Percentiles rank a stretch among this genome's conserved stretches.
These are phyloP conservation scores for Paraglomus occultum DNA, from an alignment of 192 early-diverging fungal genomes.

Conservation along the genomic window DNA sequence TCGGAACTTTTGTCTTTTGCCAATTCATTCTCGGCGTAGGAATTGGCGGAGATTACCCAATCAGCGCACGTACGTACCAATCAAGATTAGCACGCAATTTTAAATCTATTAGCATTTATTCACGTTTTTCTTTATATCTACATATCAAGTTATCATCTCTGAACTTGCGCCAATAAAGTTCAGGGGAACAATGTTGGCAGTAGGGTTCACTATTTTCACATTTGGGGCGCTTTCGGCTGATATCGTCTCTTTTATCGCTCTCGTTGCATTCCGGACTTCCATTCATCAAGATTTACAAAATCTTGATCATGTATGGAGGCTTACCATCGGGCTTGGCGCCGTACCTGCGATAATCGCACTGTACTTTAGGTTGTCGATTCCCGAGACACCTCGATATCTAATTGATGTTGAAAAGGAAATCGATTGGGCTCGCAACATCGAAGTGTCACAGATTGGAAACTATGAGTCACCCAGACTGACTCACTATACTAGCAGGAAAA, in stretches of 20 bases:
- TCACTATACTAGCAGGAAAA: too few relatives aligned
- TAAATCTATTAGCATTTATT: too few relatives aligned
- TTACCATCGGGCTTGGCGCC: constrained; percentile 80
- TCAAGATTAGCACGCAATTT: too few relatives aligned
- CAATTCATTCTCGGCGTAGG: constrained; percentile 91
- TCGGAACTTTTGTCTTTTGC: constrained; percentile 81
- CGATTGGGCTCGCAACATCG: too few relatives aligned
- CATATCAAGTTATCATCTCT: constrained; percentile 87
- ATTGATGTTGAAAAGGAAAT: too few relatives aligned
- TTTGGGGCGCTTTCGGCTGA: constrained; percentile 83
- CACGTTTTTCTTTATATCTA: constrained; percentile 75
- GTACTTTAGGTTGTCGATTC: constrained; percentile 89
- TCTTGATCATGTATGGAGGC: constrained; percentile 91
- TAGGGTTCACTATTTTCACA: constrained; percentile 91
- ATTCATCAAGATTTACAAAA: constrained; percentile 62
- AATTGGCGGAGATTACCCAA: constrained; percentile 96
- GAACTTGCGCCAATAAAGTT: constrained; percentile 81
- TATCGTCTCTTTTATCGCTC: constrained; percentile 70
- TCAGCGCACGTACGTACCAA: constrained; percentile 40
- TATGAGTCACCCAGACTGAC: too few relatives aligned
- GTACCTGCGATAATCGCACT: constrained; percentile 81
- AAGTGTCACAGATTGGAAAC: too few relatives aligned
- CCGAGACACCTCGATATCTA: constrained; percentile 96
- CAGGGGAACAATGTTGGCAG: constrained; percentile 78
- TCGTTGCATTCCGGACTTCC: constrained; percentile 70